A percentile compares a stretch with the other conserved stretches of the same genome.
phyloP scores from a whole-genome alignment of 306 rosid species.

The Quillaja saponaria region DNA sequence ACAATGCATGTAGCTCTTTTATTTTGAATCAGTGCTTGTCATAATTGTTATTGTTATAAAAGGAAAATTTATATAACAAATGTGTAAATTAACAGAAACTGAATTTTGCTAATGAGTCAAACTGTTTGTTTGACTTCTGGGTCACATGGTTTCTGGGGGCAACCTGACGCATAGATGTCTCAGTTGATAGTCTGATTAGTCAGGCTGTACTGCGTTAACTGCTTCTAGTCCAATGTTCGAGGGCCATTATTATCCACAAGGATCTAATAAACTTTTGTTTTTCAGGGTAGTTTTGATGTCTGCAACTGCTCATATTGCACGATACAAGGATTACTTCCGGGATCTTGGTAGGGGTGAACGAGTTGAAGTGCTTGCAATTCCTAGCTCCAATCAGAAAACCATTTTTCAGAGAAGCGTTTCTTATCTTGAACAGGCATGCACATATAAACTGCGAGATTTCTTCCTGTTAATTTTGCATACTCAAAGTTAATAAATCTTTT shows the following conservation, averaged over 20 bases:
- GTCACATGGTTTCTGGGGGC: background rate
- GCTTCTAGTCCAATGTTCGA: constrained; percentile 6
- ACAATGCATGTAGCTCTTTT: too few relatives aligned
- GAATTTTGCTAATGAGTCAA: too few relatives aligned
- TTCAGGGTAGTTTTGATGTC: constrained; percentile 92
- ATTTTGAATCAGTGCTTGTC: too few relatives aligned
- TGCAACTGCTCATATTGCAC: constrained; percentile 82
- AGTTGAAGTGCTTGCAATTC: constrained; percentile 88
- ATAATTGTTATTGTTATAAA: too few relatives aligned
- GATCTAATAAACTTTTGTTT: constrained; percentile 41
- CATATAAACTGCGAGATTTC: constrained; percentile 7
- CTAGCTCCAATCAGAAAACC: constrained; percentile 52
- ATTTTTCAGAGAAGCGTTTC: constrained; percentile 59
- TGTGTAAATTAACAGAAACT: too few relatives aligned
- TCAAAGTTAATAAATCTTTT: background rate
- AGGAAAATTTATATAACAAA: too few relatives aligned
- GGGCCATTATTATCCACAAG: constrained; percentile 17
- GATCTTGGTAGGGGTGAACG: constrained; percentile 88
- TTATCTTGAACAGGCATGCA: constrained; percentile 77
- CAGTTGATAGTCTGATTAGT: constrained; percentile 6
- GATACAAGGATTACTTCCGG: constrained; percentile 78
- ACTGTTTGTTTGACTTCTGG: background rate
- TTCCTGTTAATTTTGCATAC: background rate
- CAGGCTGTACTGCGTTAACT: constrained; percentile 5
- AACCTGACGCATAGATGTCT: background rate